These are phyloP conservation scores for Claviceps pazoutovae DNA, from an alignment of 2,329 filamentous ascomycete genomes.

Conservation along the genomic window DNA sequence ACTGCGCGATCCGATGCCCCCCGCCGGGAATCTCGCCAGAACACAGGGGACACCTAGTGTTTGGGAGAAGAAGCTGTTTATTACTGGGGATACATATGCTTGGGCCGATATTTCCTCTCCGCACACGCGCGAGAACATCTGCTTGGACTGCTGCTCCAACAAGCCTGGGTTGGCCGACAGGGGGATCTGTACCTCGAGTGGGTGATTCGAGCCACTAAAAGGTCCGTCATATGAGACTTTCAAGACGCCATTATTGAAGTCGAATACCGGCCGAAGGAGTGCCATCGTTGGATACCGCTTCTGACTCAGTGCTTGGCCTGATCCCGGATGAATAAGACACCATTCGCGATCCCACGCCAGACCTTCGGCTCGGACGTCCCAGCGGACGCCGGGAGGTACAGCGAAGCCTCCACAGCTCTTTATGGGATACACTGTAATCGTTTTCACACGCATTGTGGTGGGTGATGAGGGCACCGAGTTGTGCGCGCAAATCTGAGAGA, in stretches of 20 bases:
- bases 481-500: neutral
- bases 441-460: conserved; percentile 33
- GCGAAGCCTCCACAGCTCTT: conserved; percentile 81
- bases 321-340: conserved; percentile 82
- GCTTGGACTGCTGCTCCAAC: conserved; percentile 29
- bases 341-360: conserved; percentile 92
- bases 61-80: conserved; percentile 66
- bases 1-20: conserved; percentile 41
- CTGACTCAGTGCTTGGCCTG: conserved; percentile 72
- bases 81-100: conserved; percentile 49
- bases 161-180: conserved; percentile 53
- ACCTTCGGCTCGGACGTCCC: conserved; percentile 71
- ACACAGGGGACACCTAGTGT: conserved; percentile 67
- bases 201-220: neutral
- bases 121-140: conserved; percentile 56
- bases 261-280: conserved; percentile 59
- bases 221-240: conserved; percentile 39
- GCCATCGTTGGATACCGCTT: conserved; percentile 84
- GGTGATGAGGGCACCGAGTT: neutral
- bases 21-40: conserved; percentile 69
- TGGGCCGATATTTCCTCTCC: conserved; percentile 63
- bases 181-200: conserved; percentile 35
- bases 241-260: conserved; percentile 54
- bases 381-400: conserved; percentile 48
- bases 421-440: conserved; percentile 71